Evolutionary conservation across 2,329 filamentous ascomycete genomes (phyloP), one percentile per base, ranked within the genome.

Genomic region (Calonectria naviculata): DNA sequence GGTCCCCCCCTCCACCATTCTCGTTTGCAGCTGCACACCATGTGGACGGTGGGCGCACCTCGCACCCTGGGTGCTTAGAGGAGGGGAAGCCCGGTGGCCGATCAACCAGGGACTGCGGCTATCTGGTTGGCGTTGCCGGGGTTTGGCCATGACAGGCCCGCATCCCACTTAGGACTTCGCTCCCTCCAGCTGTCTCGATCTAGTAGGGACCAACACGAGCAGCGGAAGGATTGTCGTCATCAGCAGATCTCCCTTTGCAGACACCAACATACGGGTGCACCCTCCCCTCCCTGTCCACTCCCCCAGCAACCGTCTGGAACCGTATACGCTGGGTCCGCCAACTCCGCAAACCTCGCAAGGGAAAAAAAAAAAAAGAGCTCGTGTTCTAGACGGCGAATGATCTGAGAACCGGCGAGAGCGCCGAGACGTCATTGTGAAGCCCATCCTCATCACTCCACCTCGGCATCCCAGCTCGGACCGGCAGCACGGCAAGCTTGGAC

Each of bases 301-400:
- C 46, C 42, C 62, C 34, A 42, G 34, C 62, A 65, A 46, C 24
- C 19, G 19, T 65, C 52, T 34, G 3, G 34, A 64, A 29, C 56
- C 56, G 38, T 61, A 44, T 61, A 31, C 31, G 15, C 44, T 38
- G 31, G 44, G 41, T 5, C 9, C 47, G 38, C 52, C 24, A 28
- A 17, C 31, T 60, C 42, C 21, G 52, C 34, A 38, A 36, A 58
- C 52, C 52, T 58, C 34, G 34, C 52, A 36, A 34, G 28, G 19
- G 19, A 24, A 2, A 21, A 8, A 52, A 31, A 36, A 17, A 38
- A 28, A 29, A 46, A 62, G 42, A 46, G 52, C 56, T 70, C 68
- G 68, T 70, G 68, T 70, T 66, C 63, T 58, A 56, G 63, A 58
- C 68, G 56, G 38, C 36, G 26, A 56, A 58, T 62, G 36, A 63